phyloP scores from a whole-genome alignment of 2,329 filamentous ascomycete genomes.

The Cladophialophora exuberans region DNA sequence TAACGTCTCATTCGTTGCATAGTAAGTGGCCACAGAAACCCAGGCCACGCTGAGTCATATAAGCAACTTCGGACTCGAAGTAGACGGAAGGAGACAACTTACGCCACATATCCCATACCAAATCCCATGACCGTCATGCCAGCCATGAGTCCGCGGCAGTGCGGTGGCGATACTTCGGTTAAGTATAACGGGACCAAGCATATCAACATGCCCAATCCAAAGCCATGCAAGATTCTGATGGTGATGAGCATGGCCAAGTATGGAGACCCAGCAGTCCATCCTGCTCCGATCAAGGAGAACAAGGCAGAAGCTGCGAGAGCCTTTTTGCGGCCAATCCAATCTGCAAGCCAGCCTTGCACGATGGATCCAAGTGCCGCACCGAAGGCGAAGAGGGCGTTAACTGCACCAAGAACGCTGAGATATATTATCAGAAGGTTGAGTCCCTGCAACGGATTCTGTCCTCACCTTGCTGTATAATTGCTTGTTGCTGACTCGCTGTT shows the following conservation, averaged over 20 bases:
- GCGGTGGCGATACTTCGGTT: slow-evolving; percentile 15
- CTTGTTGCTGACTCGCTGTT: background rate
- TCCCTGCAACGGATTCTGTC: background rate
- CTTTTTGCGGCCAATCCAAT: slow-evolving; percentile 17
- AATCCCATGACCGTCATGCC: slow-evolving; percentile 22
- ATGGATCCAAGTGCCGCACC: slow-evolving; percentile 11
- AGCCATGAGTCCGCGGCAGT: slow-evolving; percentile 17
- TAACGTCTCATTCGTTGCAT: slow-evolving; percentile 10
- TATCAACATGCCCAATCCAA: slow-evolving; percentile 17
- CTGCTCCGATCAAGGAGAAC: slow-evolving; percentile 12
- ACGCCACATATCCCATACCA: slow-evolving; percentile 19
- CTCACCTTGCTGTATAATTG: slow-evolving; percentile 18
- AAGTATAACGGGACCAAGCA: slow-evolving; percentile 20
- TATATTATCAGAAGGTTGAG: background rate
- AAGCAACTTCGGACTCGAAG: too few species aligned
- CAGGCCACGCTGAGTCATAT: slow-evolving; percentile 16
- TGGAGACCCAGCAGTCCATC: slow-evolving; percentile 12
- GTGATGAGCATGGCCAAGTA: slow-evolving; percentile 21
- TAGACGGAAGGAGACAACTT: background rate
- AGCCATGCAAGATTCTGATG: slow-evolving; percentile 14
- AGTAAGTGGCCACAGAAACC: slow-evolving; percentile 21
- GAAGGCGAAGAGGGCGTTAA: slow-evolving; percentile 43
- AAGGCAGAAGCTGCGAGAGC: slow-evolving; percentile 5
- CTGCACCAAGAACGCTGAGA: slow-evolving; percentile 44
- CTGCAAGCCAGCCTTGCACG: slow-evolving; percentile 8